These are phyloP conservation scores for Geranomyces michiganensis DNA, from an alignment of 192 early-diverging fungal species.

Conservation along the genomic window DNA sequence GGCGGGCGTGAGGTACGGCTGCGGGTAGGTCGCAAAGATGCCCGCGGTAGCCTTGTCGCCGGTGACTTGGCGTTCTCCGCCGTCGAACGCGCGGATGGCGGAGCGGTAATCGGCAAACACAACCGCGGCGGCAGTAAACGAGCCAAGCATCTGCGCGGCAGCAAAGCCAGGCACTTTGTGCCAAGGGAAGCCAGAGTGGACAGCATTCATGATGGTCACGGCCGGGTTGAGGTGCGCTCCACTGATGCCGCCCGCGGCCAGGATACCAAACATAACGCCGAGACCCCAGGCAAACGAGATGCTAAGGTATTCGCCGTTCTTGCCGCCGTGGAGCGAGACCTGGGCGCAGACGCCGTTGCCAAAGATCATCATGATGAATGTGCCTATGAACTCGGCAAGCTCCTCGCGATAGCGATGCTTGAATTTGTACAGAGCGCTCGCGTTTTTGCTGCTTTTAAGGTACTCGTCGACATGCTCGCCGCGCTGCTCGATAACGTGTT, in stretches of 20 bases:
- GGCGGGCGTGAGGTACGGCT: constrained; percentile 22
- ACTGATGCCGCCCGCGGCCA: constrained; percentile 30
- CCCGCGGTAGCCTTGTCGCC: constrained; percentile 13
- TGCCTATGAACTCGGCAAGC: constrained; percentile 42
- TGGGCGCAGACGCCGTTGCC: constrained; percentile 29
- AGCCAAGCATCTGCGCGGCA: constrained; percentile 37
- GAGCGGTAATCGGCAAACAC: constrained; percentile 26
- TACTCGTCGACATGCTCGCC: constrained; percentile 9
- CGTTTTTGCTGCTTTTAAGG: background rate
- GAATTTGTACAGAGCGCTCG: background rate
- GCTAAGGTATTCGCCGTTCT: constrained; percentile 24
- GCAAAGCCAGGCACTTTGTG: constrained; percentile 23
- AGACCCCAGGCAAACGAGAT: constrained; percentile 40
- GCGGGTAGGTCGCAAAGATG: constrained; percentile 30
- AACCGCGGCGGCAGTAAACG: constrained; percentile 35
- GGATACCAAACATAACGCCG: constrained; percentile 40
- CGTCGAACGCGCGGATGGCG: constrained; percentile 24
- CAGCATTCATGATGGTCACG: constrained; percentile 30
- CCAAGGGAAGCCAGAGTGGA: constrained; percentile 33
- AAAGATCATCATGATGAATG: constrained; percentile 41
- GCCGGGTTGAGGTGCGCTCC: constrained; percentile 47
- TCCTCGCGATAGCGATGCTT: constrained; percentile 23
- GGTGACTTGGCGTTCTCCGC: background rate
- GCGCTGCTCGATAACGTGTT: background rate
- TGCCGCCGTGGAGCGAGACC: constrained; percentile 25